phyloP scores from a whole-genome alignment of 306 rosid genomes.

The Myrica gale region DNA sequence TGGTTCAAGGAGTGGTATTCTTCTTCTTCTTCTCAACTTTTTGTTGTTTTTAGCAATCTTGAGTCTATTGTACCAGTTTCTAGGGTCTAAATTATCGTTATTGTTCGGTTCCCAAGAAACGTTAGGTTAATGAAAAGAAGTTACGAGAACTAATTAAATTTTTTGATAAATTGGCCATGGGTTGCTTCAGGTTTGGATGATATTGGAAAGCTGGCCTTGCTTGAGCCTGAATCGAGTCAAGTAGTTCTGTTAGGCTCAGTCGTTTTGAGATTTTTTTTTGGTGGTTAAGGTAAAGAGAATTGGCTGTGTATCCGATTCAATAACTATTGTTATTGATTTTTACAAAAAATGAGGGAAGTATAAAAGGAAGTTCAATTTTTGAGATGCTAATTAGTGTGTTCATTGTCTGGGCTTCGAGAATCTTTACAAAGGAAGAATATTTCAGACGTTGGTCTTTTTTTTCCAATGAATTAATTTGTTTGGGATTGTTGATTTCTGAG shows the following conservation, averaged over 20 bases:
- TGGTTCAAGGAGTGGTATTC: conserved; percentile 79
- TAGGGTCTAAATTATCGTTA: conserved; percentile 2
- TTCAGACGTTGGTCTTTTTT: neutral
- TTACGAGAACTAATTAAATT: neutral
- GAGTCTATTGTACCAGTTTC: neutral
- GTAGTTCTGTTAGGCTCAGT: neutral
- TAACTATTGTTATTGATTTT: neutral
- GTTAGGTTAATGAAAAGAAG: neutral
- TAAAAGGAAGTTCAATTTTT: neutral
- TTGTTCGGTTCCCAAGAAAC: conserved; percentile 10
- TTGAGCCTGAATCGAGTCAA: neutral
- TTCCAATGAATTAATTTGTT: neutral
- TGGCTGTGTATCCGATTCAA: neutral
- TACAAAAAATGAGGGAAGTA: neutral
- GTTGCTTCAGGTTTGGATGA: neutral
- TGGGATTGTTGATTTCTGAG: neutral
- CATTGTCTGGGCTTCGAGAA: neutral
- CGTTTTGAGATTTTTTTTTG: neutral
- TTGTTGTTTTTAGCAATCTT: neutral
- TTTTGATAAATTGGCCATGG: neutral
- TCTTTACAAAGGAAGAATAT: neutral
- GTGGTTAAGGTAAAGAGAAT: neutral
- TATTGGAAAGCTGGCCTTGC: neutral
- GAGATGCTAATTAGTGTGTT: neutral
- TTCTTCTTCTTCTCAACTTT: neutral